A percentile compares a stretch with the other conserved stretches of the same genome.
Evolutionary conservation across 176 grass and related monocot genomes (phyloP).

Genomic region (Oryza glaberrima): DNA sequence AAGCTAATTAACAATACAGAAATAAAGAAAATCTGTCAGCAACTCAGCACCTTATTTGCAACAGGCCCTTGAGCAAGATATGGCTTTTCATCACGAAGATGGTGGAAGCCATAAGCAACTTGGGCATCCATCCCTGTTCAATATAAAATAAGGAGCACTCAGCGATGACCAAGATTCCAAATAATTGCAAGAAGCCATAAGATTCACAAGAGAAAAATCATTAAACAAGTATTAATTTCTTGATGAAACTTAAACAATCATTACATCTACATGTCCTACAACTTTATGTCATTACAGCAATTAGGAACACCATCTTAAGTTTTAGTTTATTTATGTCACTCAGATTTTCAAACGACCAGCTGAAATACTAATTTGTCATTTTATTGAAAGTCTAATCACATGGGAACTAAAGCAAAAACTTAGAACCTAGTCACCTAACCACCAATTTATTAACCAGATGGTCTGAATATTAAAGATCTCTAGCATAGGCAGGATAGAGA

Average conservation of each 20-base stretch:
- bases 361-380: neutral
- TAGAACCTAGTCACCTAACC: neutral
- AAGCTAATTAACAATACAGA: neutral
- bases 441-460: neutral
- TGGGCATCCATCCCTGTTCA: constrained; percentile 96
- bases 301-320: neutral
- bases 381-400: neutral
- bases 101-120: constrained; percentile 95
- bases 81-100: constrained; percentile 85
- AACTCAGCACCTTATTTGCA: constrained; percentile 93
- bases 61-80: constrained; percentile 93
- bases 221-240: constrained; percentile 3
- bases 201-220: neutral
- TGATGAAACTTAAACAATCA: constrained; percentile 10
- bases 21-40: constrained; percentile 14
- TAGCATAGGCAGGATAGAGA: neutral
- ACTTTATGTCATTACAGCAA: neutral
- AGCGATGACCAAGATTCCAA: constrained; percentile 1
- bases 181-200: constrained; percentile 24
- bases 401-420: neutral
- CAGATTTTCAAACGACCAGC: constrained; percentile 10
- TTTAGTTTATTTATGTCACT: constrained; percentile 4
- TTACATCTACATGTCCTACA: neutral
- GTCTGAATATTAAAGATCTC: constrained; percentile 22
- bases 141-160: constrained; percentile 49